Evolutionary conservation across 768 basidiomycete genomes (phyloP), one percentile per base, ranked within the genome.

Genomic region (Amanita rubescens): DNA sequence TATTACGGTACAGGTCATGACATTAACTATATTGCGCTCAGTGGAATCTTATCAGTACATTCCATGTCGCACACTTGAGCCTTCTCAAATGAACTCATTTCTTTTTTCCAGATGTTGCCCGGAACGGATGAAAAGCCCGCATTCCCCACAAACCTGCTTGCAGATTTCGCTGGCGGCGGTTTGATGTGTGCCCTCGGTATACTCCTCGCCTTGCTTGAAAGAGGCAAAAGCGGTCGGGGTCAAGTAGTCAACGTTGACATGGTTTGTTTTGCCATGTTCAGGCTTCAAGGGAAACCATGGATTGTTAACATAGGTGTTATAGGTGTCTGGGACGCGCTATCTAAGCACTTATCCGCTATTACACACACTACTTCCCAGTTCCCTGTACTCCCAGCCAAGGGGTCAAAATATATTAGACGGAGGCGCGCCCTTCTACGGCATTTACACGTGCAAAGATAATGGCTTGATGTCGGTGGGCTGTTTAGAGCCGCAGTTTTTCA

Each of bases 161-260:
- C 82, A 10, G 90, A 91, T 62, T 91, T 92, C 65, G 90, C 85
- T 1, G 90, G 88, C 2, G 90, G 90, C 4, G 88, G 89, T 6
- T 64, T 89, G 25, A 76, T 80, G 56, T 89, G 85, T 56, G 86
- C 77, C 0, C 65, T 81, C 22, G 87, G 89, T 5, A 82, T 91
- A 49, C 73, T 93, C 10, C 73, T 90, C 6, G 90, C 90, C 0
- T 70, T 93, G 11, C 62, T 89, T 30, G 85, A 89, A 58, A 78
- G 88, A 43, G 71, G 68, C 24, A 76, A 66, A 55, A 88, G 76
- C 59, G 84, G 84, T 3, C 75, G 70, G 11, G 90, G 90, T 6
- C 88, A 91, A 64, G 71, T 92, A 11, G 81, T 93, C 39, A 73
- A 85, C 51, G 70, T 77, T 5, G 82, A 93, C 63, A 90, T 93